phyloP scores from a whole-genome alignment of 1,284 basidiomycete species.

The Cystobasidiaceae sp. region DNA sequence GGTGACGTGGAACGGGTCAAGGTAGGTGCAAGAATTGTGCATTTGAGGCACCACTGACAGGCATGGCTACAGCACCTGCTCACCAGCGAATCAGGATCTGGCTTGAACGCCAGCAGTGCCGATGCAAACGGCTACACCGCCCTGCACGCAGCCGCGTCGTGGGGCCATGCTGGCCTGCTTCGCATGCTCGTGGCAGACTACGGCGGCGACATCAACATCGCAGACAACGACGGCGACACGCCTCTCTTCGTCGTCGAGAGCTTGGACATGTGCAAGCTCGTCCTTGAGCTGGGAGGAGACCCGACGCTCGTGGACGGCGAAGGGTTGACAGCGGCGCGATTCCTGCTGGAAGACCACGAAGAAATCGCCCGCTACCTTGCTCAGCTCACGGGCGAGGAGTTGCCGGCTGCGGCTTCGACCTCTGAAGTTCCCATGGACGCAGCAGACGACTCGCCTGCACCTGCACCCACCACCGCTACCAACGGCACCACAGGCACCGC shows the following conservation, averaged over 20 bases:
- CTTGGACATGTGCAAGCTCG: conserved; percentile 66
- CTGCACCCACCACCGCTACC: too few species aligned
- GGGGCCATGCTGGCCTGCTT: conserved; percentile 69
- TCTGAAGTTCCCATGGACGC: neutral
- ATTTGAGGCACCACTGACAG: too few species aligned
- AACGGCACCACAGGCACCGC: too few species aligned
- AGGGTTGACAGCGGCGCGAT: conserved; percentile 54
- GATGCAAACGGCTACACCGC: conserved; percentile 81
- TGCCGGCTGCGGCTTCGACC: conserved; percentile 6
- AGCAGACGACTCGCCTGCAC: too few species aligned
- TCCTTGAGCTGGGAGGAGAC: conserved; percentile 74
- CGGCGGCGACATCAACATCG: conserved; percentile 79
- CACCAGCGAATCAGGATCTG: conserved; percentile 42
- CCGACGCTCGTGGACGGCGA: conserved; percentile 41
- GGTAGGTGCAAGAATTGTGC: too few species aligned
- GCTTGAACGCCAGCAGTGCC: conserved; percentile 65
- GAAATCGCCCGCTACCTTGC: conserved; percentile 66
- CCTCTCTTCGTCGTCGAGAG: conserved; percentile 85
- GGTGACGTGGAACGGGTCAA: conserved; percentile 60
- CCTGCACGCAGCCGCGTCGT: conserved; percentile 93
- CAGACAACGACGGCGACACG: conserved; percentile 82
- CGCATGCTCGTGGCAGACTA: conserved; percentile 65
- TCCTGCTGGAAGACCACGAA: conserved; percentile 72
- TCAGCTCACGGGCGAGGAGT: conserved; percentile 47
- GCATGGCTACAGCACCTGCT: conserved; percentile 1